Conservation (phyloP, 306 rosid genomes). For the Alnus rubra region DNA sequence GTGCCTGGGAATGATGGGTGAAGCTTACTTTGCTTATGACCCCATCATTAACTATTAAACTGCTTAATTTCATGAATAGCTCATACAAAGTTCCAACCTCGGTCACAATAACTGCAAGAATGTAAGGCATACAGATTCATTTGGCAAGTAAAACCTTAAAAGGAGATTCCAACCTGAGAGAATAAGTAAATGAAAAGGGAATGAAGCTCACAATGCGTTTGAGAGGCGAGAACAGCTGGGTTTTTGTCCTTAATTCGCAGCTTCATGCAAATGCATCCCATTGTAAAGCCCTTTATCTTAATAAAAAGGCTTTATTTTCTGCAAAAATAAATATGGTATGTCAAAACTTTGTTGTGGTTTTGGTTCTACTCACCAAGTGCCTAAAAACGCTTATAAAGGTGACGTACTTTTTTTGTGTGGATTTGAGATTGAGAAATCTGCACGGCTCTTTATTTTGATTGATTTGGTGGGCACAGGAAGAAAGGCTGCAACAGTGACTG, state of each 20-base stretch:
- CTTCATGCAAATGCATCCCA: conserved; percentile 42
- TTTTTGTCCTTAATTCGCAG: conserved; percentile 33
- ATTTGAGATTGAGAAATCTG: not conserved
- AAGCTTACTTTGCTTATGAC: conserved; percentile 53
- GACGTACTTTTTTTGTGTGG: not conserved
- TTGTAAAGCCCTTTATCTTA: not conserved
- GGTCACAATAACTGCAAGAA: conserved; percentile 38
- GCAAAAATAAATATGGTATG: not conserved
- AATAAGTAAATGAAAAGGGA: conserved; percentile 3
- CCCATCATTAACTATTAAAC: conserved; percentile 53
- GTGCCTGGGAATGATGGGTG: not conserved
- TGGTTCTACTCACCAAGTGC: not conserved
- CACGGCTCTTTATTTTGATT: not conserved
- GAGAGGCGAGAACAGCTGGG: conserved; percentile 44
- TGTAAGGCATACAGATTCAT: not conserved
- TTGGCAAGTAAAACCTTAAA: not conserved
- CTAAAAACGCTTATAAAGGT: not conserved
- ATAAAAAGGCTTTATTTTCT: not conserved
- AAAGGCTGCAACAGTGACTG: not conserved
- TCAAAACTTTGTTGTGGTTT: not conserved
- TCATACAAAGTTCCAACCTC: conserved; percentile 51
- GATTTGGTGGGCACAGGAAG: not conserved
- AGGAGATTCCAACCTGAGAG: not conserved
- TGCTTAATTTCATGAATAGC: conserved; percentile 56
- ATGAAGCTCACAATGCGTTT: conserved; percentile 49